Percentiles rank a stretch among this genome's conserved stretches.
Evolutionary conservation across 345 rosid species (phyloP).

Genomic region (Physaria fendleri): DNA sequence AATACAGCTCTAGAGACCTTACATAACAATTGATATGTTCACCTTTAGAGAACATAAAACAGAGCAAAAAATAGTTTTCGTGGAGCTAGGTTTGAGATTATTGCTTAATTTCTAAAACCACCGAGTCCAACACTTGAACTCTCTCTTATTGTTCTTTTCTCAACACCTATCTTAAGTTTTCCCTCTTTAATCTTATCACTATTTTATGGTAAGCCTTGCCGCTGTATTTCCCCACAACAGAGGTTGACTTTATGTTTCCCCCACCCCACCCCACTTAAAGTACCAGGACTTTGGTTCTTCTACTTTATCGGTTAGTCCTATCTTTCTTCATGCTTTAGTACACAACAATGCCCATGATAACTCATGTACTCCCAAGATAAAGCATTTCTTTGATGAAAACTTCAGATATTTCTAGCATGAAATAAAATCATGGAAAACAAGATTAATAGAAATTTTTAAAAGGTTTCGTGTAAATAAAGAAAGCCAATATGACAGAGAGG

Average conservation of each 20-base stretch:
- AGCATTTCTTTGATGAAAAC: constrained; percentile 6
- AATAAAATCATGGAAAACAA: too few species aligned
- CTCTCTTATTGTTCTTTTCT: constrained; percentile 1
- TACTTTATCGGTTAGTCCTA: neutral
- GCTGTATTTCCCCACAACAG: neutral
- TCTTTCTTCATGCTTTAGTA: constrained; percentile 3
- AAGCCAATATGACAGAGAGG: neutral
- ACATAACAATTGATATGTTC: neutral
- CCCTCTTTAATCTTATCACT: neutral
- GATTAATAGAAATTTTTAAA: too few species aligned
- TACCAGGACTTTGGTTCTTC: constrained; percentile 5
- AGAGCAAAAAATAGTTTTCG: neutral
- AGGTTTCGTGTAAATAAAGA: neutral
- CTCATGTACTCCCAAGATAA: constrained; percentile 13
- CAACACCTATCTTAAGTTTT: neutral
- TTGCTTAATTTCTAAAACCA: constrained; percentile 6
- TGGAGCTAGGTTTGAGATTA: constrained; percentile 6
- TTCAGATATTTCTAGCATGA: too few species aligned
- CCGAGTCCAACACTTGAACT: neutral
- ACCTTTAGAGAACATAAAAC: neutral
- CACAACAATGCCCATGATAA: constrained; percentile 6
- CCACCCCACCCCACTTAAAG: too few species aligned
- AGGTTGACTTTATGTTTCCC: neutral
- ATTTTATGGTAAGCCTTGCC: constrained; percentile 5
- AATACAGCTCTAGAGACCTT: constrained; percentile 6